Base-by-base conservation (phyloP, 2,329 filamentous ascomycete species). In the Xylariales sp. region DNA sequence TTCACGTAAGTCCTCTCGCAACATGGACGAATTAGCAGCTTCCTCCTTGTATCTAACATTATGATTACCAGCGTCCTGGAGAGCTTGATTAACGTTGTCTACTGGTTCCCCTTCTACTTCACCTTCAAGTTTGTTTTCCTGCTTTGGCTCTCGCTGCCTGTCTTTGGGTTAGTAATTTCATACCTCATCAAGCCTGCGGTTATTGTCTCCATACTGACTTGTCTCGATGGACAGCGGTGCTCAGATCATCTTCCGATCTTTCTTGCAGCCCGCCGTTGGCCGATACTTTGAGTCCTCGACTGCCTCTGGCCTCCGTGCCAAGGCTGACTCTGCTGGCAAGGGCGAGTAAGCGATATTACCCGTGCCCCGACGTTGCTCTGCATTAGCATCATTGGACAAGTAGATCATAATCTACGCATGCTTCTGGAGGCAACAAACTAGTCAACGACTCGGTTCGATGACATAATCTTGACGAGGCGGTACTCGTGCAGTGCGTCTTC, bases 101-200 rank as follows among this genome's bases (percentile, higher is more conserved):
- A 93, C 78, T 94, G 87, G 87, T 88, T 94, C 74, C 85, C 93
- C 61, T 98, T 98, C 75, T 98, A 98, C 85, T 98, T 88, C 71
- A 91, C 90, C 62, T 97, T 98, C 85, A 98, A 98, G 80, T 96
- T 98, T 62, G 74, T 94, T 61, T 85, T 97, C 65, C 78, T 97
- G 56, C 83, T 98, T 64, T 98, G 93, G 93, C 89, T 98, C 72
- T 83, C 91, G 54, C 88, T 98, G 58, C 93, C 93, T 65, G 78
- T 87, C 66, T 96, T 94, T 74, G 75, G 76, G 91, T 96, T 83
- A 62, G 84, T 72, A 33, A 23, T 40, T 19, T 18, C 29, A n/a
- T 18, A 37, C 17, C 34, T 39, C 38, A 40, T 35, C 30, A 23
- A 25, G 40, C 46, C 55, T 17, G n/a, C n/a, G 6, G 10, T 18